Base-by-base conservation (phyloP, 2,329 filamentous ascomycete genomes). In the Chaetomium globosum region DNA sequence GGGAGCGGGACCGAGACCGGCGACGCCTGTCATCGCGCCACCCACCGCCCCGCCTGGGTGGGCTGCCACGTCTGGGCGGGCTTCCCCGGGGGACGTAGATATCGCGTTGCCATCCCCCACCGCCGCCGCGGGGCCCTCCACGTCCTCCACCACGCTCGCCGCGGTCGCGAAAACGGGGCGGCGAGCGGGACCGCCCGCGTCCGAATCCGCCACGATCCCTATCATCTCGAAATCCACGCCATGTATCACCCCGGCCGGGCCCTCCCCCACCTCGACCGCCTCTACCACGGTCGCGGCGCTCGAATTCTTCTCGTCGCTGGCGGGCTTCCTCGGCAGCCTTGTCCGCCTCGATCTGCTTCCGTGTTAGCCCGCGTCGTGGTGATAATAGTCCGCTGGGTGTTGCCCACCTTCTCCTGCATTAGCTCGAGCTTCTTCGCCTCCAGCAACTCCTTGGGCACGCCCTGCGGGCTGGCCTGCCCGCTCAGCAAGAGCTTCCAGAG, bases 371-470 rank as follows among this genome's bases (percentile, higher is more conserved):
- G 12, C 23, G 23, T 26, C 12, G 16, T 9, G 12, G 26, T 31
- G 19, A 9, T 19, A 16, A 26, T 26, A 28, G 26, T 31, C 19
- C 13, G 4, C 19, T 12, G 30, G 26, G 16, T 28, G 23, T 26
- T 36, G 19, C 62, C 75, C 76, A 96, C 94, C 89, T 96, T 96
- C 78, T 97, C 93, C 78, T 97, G 92, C 68, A 95, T 92, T 56
- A 99, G 82, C 78, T 99, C 95, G 53, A 91, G 80, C 79, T 98
- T 99, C 82, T 99, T 99, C 0, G 94, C 93, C 76, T 99, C 95
- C 2, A 99, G 80, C 51, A 99, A 83, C 77, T 97, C 93, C 77
- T 96, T 94, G 0, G 95, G 94, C 13, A 99, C 93, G 62, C 95
- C 95, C 75, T 95, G 90, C 0, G 92, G 88, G 75, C 89, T 97